These are phyloP conservation scores for Fusarium lyarnte DNA, from an alignment of 2,329 filamentous ascomycete species.

Conservation along the genomic window DNA sequence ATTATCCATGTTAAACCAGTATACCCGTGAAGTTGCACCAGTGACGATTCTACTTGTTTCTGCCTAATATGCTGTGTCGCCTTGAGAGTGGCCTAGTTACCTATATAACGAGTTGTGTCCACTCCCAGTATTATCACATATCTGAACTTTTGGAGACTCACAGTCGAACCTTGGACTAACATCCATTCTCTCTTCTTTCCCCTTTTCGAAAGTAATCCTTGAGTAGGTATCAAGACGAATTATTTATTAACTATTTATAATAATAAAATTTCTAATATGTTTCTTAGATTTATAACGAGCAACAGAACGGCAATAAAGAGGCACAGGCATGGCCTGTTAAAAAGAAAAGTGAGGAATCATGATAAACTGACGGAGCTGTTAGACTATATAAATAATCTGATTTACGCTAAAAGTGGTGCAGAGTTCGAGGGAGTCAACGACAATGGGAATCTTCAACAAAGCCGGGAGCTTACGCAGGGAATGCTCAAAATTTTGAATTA, in stretches of 20 bases:
- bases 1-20: neutral
- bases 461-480: neutral
- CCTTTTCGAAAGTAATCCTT: neutral
- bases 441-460: fast-evolving
- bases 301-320: neutral
- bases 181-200: neutral
- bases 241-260: neutral
- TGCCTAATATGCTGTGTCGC: neutral
- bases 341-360: neutral
- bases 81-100: neutral
- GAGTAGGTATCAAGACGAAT: neutral
- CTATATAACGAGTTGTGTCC: neutral
- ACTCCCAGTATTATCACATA: neutral
- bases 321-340: neutral
- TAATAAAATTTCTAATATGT: neutral
- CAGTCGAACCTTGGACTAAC: neutral
- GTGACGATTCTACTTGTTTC: neutral
- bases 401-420: too few relatives aligned
- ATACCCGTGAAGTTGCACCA: neutral
- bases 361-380: neutral
- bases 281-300: neutral
- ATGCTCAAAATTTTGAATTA: neutral
- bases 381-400: neutral
- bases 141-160: neutral
- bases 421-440: neutral